Evolutionary conservation across 2,329 filamentous ascomycete genomes (phyloP), one percentile per base, ranked within the genome.

Genomic region (Sclerotiophoma versabilis): DNA sequence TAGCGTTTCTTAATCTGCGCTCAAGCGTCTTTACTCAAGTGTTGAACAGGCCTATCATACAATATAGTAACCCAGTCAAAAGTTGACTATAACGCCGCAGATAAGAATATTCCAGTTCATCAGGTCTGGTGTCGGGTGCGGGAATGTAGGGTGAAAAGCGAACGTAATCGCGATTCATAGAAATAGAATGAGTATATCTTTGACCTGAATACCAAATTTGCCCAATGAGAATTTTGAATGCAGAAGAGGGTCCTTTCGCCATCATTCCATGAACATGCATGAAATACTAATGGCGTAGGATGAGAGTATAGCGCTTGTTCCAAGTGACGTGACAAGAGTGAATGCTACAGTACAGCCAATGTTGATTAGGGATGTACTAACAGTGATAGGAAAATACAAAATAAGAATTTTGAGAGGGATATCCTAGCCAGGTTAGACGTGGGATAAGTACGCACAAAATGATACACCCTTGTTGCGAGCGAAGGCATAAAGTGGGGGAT

Each of bases 41-140:
- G 43, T 17, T 49, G 65, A 1, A 73, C 69, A 17, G 71, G 72
- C 1, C 72, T 69, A 15, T 66, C 60, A 60, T 81, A 82, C 25
- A 15, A 67, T 58, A 54, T 80, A 83, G 56, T 78, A 82, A 0
- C 73, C 51, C 2, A 78, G 69, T 3, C 79, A 76, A 27, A 80
- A 77, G 6, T 75, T 61, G 12, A 81, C 68, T 17, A 80, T 70
- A 4, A 71, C 73, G 15, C 75, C 73, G 51, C 79, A 82, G 62
- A 82, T 80, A 1, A 73, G 64, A 38, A 77, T 71, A 34, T 75
- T 76, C 79, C 79, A 82, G 56, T 82, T 82, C 79, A 82, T 81
- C 8, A 74, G 74, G 26, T 66, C 64, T 2, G 63, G 48, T 9
- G 65, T 63, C 12, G 68, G 69, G n/a, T 67, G 52, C 2, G 66